Evolutionary conservation across 2,329 filamentous ascomycete genomes (phyloP), one percentile per base, ranked within the genome.

Genomic region (Neonectria coccinea): DNA sequence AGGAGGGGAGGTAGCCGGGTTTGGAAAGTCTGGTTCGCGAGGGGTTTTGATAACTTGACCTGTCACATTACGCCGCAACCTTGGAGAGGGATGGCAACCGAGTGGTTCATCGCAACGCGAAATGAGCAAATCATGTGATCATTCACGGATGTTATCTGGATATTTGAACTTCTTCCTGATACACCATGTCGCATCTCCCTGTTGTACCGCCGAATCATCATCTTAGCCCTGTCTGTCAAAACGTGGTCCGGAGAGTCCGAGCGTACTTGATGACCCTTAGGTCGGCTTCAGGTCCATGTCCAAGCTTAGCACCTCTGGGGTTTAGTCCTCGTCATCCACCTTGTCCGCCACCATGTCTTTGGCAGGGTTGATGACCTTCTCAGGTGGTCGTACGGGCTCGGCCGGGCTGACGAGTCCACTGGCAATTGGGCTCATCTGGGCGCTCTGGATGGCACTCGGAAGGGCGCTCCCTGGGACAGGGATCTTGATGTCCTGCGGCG

Each of bases 401-500:
- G 80, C 75, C 5, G 84, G 82, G 31, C 79, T 81, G n/a, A 81
- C 79, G 56, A 87, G 74, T 9, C 74, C 78, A 16, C 82, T 84
- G 7, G 81, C 78, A 54, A 86, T 82, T 7, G 86, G 85, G 29
- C 80, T 86, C 61, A 82, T 79, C 25, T 81, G 70, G n/a, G 70
- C 71, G 67, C 78, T 78, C 29, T 73, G 72, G 8, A 68, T 57
- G 25, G 69, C 74, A 53, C 78, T 78, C 31, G 72, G 72, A 7
- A 68, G 56, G 22, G 69, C 73, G 54, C 78, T 79, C 5, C 74
- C 75, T 5, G 91, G 88, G 11, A 94, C 91, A 0, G 92, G 91
- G 47, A 94, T 93, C 68, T 90, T 87, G 73, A 96, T 90, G 67
- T 94, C 92, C 79, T 97, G 90, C 1, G 94, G 92, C 1, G 91